Conservation (phyloP, 768 basidiomycete species). For the Lentinula edodes region DNA sequence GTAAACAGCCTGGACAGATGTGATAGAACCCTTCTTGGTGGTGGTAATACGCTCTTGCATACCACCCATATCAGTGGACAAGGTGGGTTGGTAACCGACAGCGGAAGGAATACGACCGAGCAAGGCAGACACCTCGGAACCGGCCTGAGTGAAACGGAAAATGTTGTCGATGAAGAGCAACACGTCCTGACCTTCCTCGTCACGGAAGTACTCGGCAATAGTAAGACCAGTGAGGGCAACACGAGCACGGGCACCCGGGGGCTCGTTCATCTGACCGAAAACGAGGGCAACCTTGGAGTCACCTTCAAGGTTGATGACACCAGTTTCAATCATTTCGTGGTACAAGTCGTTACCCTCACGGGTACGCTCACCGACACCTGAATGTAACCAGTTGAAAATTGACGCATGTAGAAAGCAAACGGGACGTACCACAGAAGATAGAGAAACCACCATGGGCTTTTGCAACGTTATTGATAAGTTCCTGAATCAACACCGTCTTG, state of each 20-base stretch:
- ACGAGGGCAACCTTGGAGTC: slow-evolving; percentile 99
- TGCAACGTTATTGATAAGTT: slow-evolving; percentile 99
- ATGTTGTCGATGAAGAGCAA: slow-evolving; percentile 99
- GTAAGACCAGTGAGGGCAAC: slow-evolving; percentile 98
- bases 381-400: slow-evolving; percentile 9
- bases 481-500: slow-evolving; percentile 99
- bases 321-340: slow-evolving; percentile 99
- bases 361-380: slow-evolving; percentile 99
- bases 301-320: slow-evolving; percentile 99
- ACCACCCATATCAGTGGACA: slow-evolving; percentile 99
- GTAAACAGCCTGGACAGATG: slow-evolving; percentile 99
- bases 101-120: slow-evolving; percentile 99
- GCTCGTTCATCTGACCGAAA: slow-evolving; percentile 99
- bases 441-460: slow-evolving; percentile 99
- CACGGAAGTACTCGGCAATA: slow-evolving; percentile 99
- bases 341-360: slow-evolving; percentile 99
- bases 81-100: slow-evolving; percentile 99
- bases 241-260: slow-evolving; percentile 99
- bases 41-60: slow-evolving; percentile 99
- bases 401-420: not conserved
- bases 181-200: slow-evolving; percentile 99
- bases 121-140: slow-evolving; percentile 99
- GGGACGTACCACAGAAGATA: slow-evolving; percentile 83
- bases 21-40: slow-evolving; percentile 99
- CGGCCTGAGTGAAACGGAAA: slow-evolving; percentile 99